Percentiles rank a stretch among this genome's conserved stretches.
These are phyloP conservation scores for Gaertneriomyces semiglobifer DNA, from an alignment of 192 early-diverging fungal species.

Conservation along the genomic window DNA sequence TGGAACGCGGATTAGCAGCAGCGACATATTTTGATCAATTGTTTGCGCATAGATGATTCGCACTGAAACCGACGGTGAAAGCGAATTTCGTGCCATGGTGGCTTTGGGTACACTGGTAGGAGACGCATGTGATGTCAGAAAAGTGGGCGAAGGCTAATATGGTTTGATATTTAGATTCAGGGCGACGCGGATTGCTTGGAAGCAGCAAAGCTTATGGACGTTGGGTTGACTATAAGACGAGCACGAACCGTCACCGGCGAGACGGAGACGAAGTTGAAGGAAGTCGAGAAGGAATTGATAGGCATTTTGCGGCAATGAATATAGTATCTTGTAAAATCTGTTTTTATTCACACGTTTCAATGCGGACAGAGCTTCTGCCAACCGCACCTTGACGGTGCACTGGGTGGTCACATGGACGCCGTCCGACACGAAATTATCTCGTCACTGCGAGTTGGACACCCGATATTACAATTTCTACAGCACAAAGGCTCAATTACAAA, in stretches of 20 bases:
- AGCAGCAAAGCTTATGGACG: conserved; percentile 10
- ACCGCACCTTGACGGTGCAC: no score
- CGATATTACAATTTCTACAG: no score
- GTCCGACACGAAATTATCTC: no score
- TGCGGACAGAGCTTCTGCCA: no score
- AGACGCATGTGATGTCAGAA: background rate
- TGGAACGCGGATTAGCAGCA: background rate
- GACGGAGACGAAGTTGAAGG: conserved; percentile 9
- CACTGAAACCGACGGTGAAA: conserved; percentile 58
- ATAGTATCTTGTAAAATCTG: no score
- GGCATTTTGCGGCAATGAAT: background rate
- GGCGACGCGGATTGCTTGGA: conserved; percentile 2
- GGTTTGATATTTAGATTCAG: conserved; percentile 7
- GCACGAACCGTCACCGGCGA: conserved; percentile 1
- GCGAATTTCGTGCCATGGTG: conserved; percentile 54
- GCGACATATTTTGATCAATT: background rate
- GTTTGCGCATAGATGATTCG: conserved; percentile 41
- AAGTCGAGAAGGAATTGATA: conserved; percentile 21
- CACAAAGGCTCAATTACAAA: no score
- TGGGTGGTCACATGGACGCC: no score
- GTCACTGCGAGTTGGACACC: no score
- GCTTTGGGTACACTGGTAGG: conserved; percentile 64
- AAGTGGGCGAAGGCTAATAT: background rate
- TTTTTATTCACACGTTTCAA: no score
- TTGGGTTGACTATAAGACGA: background rate